Evolutionary conservation across 202 grass and related monocot species (phyloP), one percentile per base, ranked within the genome.

Genomic region (Setaria italica): DNA sequence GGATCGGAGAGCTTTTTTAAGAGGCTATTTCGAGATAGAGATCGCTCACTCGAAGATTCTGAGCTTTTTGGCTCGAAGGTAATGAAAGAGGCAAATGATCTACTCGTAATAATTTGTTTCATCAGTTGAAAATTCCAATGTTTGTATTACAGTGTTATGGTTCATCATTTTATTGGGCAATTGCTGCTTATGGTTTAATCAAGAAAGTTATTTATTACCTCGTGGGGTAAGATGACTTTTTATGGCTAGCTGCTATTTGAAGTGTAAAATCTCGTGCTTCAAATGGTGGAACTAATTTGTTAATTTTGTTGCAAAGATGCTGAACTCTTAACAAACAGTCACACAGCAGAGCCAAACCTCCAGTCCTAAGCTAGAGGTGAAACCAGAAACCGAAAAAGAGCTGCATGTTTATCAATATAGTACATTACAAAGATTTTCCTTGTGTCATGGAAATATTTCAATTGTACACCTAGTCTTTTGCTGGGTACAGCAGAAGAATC

Each of bases 1-100:
- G 97, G 97, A 74, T 94, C 94, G 7, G 97, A 99, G 80, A 99
- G 68, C 81, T 97, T 99, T 87, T 99, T 99, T 66, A 94, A 83
- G 69, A 84, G 94, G 69, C 77, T 99, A 37, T 99, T 99, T 71
- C 85, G 92, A 55, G 94, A 99, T 57, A 90, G 92, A 90, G 94
- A 97, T n/a, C 89, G 91, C 7, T 97, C 94, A 34, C 65, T 94
- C 75, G 91, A 99, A 93, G 97, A 99, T 83, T 97, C 94, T 51
- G 94, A 99, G 80, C 46, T 97, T 77, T 90, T 99, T 65, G 78
- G 83, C 51, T 86, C 89, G 72, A 99, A 91, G 74, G 72, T 88
- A 74, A 35, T 76, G 79, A 95, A 93, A 90, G 94, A 95, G 89
- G 91, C 81, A 93, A 94, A 85, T 11, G 63, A 81, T 71, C 48